A percentile compares a stretch with the other conserved stretches of the same genome.
Conservation (phyloP, 129 eudicot genomes). For the Kitagawia praeruptora region DNA sequence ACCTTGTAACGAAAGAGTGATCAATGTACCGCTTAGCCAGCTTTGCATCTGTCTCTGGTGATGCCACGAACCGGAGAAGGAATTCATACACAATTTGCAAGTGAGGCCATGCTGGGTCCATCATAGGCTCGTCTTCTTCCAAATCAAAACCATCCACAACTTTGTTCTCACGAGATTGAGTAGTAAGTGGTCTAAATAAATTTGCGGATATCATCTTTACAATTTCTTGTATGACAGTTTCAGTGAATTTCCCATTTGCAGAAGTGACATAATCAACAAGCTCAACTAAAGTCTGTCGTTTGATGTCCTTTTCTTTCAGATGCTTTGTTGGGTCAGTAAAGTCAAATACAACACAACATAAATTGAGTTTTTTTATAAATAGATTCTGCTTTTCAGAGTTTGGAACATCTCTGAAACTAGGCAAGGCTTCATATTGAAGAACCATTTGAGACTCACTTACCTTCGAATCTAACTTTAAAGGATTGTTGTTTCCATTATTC, state of each 20-base stretch:
- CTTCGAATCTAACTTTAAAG: conserved; percentile 7
- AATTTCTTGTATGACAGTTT: conserved; percentile 16
- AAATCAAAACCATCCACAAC: conserved; percentile 19
- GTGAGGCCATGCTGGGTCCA: conserved; percentile 25
- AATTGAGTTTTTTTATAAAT: conserved; percentile 18
- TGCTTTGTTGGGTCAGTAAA: conserved; percentile 23
- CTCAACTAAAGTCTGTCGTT: conserved; percentile 23
- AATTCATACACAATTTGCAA: conserved; percentile 24
- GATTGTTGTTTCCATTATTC: conserved; percentile 9
- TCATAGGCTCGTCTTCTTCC: conserved; percentile 22
- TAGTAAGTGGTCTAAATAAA: conserved; percentile 16
- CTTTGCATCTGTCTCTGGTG: conserved; percentile 26
- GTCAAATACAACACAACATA: conserved; percentile 25
- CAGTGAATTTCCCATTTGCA: conserved; percentile 24
- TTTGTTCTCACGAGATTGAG: conserved; percentile 25
- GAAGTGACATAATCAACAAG: conserved; percentile 22
- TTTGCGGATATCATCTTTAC: conserved; percentile 18
- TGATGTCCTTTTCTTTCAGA: conserved; percentile 21
- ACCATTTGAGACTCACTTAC: conserved; percentile 2
- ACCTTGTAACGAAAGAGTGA: conserved; percentile 17
- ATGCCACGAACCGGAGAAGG: conserved; percentile 22
- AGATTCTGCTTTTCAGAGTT: conserved; percentile 24
- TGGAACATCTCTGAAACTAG: conserved; percentile 28
- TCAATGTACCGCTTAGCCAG: conserved; percentile 23
- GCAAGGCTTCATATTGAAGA: conserved; percentile 22